Conservation (phyloP, 2,329 filamentous ascomycete genomes). For the Aspergillus aculeatinus region DNA sequence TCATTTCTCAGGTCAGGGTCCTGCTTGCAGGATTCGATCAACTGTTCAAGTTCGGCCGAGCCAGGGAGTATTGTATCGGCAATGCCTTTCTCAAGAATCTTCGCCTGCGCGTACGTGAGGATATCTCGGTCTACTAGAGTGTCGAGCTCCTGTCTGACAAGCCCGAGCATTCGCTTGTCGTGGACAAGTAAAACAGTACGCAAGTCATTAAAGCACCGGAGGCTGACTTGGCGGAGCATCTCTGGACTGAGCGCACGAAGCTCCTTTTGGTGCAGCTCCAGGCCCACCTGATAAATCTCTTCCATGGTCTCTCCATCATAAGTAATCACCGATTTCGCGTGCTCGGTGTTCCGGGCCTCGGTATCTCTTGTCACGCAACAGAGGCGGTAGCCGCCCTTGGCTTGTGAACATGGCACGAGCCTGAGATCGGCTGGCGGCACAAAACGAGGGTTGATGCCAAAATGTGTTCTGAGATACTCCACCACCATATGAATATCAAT, state of each 20-base stretch:
- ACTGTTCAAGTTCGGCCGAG: constrained; percentile 18
- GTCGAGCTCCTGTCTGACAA: constrained; percentile 29
- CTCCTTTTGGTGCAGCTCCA: constrained; percentile 35
- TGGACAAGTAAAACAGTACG: constrained; percentile 32
- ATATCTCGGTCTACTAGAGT: constrained; percentile 20
- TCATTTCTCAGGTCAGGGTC: constrained; percentile 15
- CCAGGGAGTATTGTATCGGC: constrained; percentile 26
- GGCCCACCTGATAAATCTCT: constrained; percentile 27
- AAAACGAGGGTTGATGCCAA: constrained; percentile 6
- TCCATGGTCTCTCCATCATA: constrained; percentile 20
- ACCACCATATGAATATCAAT: constrained; percentile 18
- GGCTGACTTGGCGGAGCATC: constrained; percentile 27
- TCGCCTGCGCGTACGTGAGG: constrained; percentile 18
- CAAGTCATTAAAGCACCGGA: constrained; percentile 35
- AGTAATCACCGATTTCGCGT: neutral
- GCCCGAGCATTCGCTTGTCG: constrained; percentile 36
- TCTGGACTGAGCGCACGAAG: constrained; percentile 20
- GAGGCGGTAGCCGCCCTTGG: constrained; percentile 9
- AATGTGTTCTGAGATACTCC: neutral
- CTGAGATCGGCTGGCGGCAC: constrained; percentile 13
- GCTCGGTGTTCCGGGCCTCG: no score
- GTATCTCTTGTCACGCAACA: constrained; percentile 12
- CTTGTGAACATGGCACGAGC: neutral
- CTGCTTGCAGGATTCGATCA: constrained; percentile 13
- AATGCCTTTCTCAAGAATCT: constrained; percentile 21